phyloP scores from a whole-genome alignment of 352 stramenopile genomes.

The Phytophthora fragariaefolia region DNA sequence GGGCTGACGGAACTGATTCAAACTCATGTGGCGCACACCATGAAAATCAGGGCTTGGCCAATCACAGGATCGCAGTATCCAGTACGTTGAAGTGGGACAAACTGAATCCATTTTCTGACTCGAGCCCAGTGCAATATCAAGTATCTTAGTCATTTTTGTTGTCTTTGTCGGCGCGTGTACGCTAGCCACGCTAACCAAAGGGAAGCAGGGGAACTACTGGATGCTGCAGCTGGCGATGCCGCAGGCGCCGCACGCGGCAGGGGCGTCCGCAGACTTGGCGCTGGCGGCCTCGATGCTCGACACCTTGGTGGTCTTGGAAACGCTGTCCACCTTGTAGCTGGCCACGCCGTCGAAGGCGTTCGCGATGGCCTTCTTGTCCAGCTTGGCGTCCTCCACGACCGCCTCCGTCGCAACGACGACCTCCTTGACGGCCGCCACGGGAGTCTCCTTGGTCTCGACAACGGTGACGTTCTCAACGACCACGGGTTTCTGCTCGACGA shows the following conservation, averaged over 20 bases:
- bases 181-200: constrained; percentile 4
- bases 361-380: constrained; percentile 37
- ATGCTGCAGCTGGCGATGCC: constrained; percentile 39
- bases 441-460: constrained; percentile 13
- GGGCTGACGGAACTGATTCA: constrained; percentile 20
- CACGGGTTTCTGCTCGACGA: constrained; percentile 17
- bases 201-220: constrained; percentile 34
- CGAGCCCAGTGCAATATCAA: constrained; percentile 3
- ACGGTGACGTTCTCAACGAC: constrained; percentile 13
- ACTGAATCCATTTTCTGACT: constrained; percentile 15
- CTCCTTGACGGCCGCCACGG: constrained; percentile 26
- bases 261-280: constrained; percentile 24
- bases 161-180: background rate
- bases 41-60: background rate
- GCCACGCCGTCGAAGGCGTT: constrained; percentile 44
- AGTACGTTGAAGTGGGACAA: constrained; percentile 17
- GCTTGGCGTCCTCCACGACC: constrained; percentile 25
- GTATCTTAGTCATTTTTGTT: constrained; percentile 16
- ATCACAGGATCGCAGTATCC: constrained; percentile 8
- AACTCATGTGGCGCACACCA: constrained; percentile 12
- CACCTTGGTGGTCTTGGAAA: constrained; percentile 35
- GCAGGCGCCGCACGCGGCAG: constrained; percentile 37
- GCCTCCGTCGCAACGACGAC: constrained; percentile 22
- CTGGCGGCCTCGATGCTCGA: constrained; percentile 26
- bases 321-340: constrained; percentile 49